These are phyloP conservation scores for Colletotrichum spaethianum DNA, from an alignment of 2,329 filamentous ascomycete genomes.

Conservation along the genomic window DNA sequence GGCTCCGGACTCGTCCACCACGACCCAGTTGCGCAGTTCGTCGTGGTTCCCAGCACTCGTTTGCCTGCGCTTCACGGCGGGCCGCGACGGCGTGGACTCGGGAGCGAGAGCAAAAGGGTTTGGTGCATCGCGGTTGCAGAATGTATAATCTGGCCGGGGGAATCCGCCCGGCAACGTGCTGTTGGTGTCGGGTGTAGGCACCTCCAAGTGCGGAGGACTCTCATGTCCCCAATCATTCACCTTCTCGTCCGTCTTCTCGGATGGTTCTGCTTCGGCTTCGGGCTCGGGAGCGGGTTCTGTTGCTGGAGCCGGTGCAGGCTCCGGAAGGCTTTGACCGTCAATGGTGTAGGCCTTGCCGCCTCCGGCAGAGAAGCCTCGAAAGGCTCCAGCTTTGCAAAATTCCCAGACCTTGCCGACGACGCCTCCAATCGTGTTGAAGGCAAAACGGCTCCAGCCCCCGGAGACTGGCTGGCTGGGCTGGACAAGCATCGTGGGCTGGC, in stretches of 20 bases:
- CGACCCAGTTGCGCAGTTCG: slow-evolving; percentile 79
- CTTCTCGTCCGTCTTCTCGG: slow-evolving; percentile 1
- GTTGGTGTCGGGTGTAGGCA: slow-evolving; percentile 20
- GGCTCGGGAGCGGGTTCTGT: not conserved
- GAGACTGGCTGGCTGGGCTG: slow-evolving; percentile 48
- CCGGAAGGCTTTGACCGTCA: slow-evolving; percentile 30
- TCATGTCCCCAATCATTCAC: not conserved
- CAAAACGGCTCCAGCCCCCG: slow-evolving; percentile 69
- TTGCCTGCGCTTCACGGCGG: slow-evolving; percentile 68
- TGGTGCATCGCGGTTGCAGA: slow-evolving; percentile 47
- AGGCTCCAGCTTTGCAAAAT: slow-evolving; percentile 82
- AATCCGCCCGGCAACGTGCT: slow-evolving; percentile 44
- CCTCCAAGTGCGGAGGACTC: slow-evolving; percentile 3
- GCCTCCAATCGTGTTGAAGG: slow-evolving; percentile 74
- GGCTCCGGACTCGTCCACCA: slow-evolving; percentile 65
- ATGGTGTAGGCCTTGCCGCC: slow-evolving; percentile 81
- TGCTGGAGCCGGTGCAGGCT: not conserved
- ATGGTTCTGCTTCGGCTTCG: not conserved
- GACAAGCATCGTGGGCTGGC: slow-evolving; percentile 52
- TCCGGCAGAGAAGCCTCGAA: slow-evolving; percentile 89
- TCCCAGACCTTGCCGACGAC: slow-evolving; percentile 86
- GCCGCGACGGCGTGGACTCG: slow-evolving; percentile 59
- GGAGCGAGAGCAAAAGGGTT: slow-evolving; percentile 50
- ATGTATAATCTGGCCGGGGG: slow-evolving; percentile 49
- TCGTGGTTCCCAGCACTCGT: slow-evolving; percentile 63